Evolutionary conservation across 805 yeast genomes (phyloP).

Genomic region (Candida namnaoensis): DNA sequence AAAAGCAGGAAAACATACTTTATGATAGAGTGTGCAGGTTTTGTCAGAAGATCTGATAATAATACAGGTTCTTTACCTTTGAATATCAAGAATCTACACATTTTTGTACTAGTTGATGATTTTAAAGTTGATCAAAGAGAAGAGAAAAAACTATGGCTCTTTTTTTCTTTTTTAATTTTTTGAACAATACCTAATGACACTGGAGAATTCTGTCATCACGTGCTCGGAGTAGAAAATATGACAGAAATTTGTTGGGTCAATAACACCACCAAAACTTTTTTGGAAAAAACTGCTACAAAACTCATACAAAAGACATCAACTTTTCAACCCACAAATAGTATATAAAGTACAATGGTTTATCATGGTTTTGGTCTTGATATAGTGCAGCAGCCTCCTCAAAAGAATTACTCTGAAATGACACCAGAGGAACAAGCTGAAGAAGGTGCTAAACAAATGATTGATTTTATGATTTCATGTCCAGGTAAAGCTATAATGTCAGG

Average conservation of each 20-base stretch:
- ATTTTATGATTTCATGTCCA: conserved; percentile 87
- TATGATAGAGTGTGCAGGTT: conserved; percentile 95
- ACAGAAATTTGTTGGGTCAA: no score
- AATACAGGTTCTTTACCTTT: conserved; percentile 83
- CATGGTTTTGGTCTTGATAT: conserved; percentile 31
- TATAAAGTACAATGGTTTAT: background rate
- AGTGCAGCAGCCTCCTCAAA: conserved; percentile 31
- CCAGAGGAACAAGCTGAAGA: conserved; percentile 90
- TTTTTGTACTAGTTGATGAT: conserved; percentile 16
- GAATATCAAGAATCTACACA: conserved; percentile 92
- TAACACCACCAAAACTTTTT: no score
- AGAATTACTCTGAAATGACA: conserved; percentile 61
- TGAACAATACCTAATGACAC: no score
- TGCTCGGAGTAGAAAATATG: no score
- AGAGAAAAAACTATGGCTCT: no score
- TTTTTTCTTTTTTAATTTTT: no score
- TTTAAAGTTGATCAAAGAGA: background rate
- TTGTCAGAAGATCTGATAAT: conserved; percentile 77
- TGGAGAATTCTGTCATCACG: no score
- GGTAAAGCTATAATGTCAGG: conserved; percentile 91
- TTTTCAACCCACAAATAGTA: no score
- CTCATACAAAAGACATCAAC: no score
- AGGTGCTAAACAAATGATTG: conserved; percentile 79
- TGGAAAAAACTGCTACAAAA: no score
- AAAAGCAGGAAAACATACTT: conserved; percentile 28